Conservation (phyloP, 768 basidiomycete genomes). For the Russula compacta region DNA sequence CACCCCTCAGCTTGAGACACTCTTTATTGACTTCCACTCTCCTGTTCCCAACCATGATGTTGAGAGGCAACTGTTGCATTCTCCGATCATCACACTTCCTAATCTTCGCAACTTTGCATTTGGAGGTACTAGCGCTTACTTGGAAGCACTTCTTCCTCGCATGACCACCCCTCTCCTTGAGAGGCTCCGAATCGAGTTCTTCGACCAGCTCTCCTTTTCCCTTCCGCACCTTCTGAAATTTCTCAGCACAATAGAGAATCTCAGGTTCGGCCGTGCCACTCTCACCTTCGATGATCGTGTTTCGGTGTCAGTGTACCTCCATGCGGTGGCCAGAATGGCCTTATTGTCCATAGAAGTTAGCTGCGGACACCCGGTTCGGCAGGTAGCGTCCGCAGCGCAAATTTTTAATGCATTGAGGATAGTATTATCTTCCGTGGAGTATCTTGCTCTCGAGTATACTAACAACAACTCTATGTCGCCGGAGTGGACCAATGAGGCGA, state of each 20-base stretch:
- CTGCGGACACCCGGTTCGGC: not conserved
- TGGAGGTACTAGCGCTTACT: not conserved
- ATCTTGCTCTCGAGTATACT: not conserved
- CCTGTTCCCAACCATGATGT: not conserved
- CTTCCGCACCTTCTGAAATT: not conserved
- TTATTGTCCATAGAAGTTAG: not conserved
- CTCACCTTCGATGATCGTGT: not conserved
- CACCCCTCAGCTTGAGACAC: not conserved
- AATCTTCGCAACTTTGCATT: not conserved
- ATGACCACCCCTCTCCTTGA: not conserved
- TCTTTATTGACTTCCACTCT: not conserved
- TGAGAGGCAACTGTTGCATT: no score
- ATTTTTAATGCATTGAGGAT: not conserved
- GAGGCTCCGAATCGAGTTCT: not conserved
- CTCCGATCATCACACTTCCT: not conserved
- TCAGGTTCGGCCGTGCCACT: not conserved
- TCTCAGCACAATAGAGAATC: not conserved
- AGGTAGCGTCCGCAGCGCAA: not conserved
- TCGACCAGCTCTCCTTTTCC: not conserved
- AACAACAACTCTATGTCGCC: rapidly evolving
- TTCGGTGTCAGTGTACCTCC: not conserved
- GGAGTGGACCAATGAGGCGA: not conserved
- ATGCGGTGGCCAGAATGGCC: not conserved
- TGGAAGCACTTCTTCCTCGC: not conserved
- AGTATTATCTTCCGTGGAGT: not conserved